Conservation (phyloP, 2,329 filamentous ascomycete species). For the Exophiala spinifera region DNA sequence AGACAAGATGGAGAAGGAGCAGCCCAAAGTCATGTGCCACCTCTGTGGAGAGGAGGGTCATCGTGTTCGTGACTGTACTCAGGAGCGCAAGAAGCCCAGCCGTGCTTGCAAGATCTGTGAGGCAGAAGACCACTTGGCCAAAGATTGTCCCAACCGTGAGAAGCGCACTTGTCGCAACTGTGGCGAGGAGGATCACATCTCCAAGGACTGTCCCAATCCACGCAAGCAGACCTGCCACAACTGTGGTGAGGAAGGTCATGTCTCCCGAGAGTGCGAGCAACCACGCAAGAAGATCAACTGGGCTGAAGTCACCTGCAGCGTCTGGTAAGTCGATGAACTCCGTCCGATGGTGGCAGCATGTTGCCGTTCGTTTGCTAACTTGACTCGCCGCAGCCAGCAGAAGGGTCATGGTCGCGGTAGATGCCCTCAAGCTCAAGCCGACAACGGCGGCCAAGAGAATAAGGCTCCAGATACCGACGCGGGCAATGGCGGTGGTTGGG, state of each 20-base stretch:
- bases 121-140: constrained; percentile 27
- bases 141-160: constrained; percentile 30
- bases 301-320: constrained; percentile 20
- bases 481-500: constrained; percentile 15
- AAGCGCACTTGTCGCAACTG: constrained; percentile 53
- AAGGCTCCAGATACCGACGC: constrained; percentile 11
- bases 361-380: neutral
- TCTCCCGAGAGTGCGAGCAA: constrained; percentile 48
- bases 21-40: constrained; percentile 48
- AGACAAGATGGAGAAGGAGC: constrained; percentile 42
- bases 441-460: constrained; percentile 20
- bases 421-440: constrained; percentile 13
- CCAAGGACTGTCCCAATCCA: constrained; percentile 33
- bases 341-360: no score
- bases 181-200: constrained; percentile 46
- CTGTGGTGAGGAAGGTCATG: constrained; percentile 47
- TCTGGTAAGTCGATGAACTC: constrained; percentile 14
- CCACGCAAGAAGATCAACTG: constrained; percentile 30
- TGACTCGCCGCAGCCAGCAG: constrained; percentile 8
- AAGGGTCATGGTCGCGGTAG: constrained; percentile 24
- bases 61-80: constrained; percentile 47
- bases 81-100: constrained; percentile 30
- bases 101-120: constrained; percentile 29
- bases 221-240: constrained; percentile 49
- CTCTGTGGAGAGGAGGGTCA: constrained; percentile 48